These are phyloP conservation scores for Penstemon davidsonii DNA, from an alignment of 257 asterid genomes.

Conservation along the genomic window DNA sequence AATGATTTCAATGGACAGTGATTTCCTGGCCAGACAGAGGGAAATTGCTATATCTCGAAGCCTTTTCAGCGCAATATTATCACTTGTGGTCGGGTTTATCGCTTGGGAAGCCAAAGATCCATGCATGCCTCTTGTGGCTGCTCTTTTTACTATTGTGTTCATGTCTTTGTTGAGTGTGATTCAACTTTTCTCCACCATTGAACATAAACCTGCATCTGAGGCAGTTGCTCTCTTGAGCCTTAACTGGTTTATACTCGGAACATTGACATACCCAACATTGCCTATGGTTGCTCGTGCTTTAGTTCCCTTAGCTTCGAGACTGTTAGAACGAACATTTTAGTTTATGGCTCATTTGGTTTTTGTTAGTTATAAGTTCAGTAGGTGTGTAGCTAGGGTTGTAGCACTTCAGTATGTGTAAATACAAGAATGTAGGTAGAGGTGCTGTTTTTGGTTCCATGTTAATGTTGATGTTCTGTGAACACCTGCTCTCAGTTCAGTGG, in stretches of 20 bases:
- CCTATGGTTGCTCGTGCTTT: constrained; percentile 44
- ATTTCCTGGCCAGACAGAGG: constrained; percentile 31
- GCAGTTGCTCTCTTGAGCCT: constrained; percentile 67
- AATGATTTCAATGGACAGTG: not conserved
- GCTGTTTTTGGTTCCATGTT: no score
- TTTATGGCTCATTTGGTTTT: not conserved
- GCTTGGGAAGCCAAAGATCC: constrained; percentile 61
- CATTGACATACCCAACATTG: constrained; percentile 48
- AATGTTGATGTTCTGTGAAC: no score
- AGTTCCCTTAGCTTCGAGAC: constrained; percentile 26
- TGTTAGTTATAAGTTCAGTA: not conserved
- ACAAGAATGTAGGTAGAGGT: no score
- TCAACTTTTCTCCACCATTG: constrained; percentile 35
- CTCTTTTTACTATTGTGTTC: constrained; percentile 52
- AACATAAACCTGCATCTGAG: constrained; percentile 48
- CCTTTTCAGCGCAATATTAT: constrained; percentile 50
- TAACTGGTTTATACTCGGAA: constrained; percentile 76
- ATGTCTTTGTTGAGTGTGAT: constrained; percentile 58
- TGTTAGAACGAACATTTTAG: constrained; percentile 1
- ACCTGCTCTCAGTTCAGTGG: no score
- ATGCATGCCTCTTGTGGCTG: constrained; percentile 65
- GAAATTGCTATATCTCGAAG: constrained; percentile 51
- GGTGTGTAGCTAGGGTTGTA: not conserved
- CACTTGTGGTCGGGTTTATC: constrained; percentile 59
- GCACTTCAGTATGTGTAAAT: not conserved